Conservation (phyloP, 1,139 yeast species). For the Pichia norvegensis region DNA sequence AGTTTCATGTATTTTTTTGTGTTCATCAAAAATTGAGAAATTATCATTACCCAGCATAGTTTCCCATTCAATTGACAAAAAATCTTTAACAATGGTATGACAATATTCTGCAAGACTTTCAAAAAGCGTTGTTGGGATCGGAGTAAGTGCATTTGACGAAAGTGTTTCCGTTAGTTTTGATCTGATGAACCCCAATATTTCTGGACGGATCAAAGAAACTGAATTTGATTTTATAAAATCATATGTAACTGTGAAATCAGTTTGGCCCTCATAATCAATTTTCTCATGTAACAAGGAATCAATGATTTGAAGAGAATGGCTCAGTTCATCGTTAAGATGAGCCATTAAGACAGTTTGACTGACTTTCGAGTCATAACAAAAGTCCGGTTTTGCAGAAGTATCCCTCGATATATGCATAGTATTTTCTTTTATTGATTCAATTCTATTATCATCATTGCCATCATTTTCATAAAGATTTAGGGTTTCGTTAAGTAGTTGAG, state of each 20-base stretch:
- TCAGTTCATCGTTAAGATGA: slow-evolving; percentile 1
- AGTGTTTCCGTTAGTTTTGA: slow-evolving; percentile 8
- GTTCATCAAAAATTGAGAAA: slow-evolving; percentile 1
- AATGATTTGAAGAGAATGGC: background rate
- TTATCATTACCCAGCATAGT: slow-evolving; percentile 8
- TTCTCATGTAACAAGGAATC: background rate
- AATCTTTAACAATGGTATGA: slow-evolving; percentile 21
- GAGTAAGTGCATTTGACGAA: background rate
- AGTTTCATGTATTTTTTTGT: slow-evolving; percentile 20
- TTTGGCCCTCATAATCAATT: background rate
- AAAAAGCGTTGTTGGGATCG: slow-evolving; percentile 21
- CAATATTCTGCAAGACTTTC: slow-evolving; percentile 26
- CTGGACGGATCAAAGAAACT: slow-evolving; percentile 2
- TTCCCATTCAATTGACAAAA: slow-evolving; percentile 21
- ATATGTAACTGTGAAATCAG: slow-evolving; percentile 2
- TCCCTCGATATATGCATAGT: background rate
- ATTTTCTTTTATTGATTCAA: background rate
- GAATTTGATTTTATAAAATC: background rate
- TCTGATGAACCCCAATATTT: slow-evolving; percentile 20
- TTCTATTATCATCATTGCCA: background rate
- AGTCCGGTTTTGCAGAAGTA: slow-evolving; percentile 4
- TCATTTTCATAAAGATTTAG: background rate
- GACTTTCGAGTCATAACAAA: slow-evolving; percentile 3
- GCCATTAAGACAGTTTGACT: slow-evolving; percentile 2
- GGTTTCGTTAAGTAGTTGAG: background rate